Conservation (phyloP, 2,329 filamentous ascomycete genomes). For the Cladosporium cucumerinum region DNA sequence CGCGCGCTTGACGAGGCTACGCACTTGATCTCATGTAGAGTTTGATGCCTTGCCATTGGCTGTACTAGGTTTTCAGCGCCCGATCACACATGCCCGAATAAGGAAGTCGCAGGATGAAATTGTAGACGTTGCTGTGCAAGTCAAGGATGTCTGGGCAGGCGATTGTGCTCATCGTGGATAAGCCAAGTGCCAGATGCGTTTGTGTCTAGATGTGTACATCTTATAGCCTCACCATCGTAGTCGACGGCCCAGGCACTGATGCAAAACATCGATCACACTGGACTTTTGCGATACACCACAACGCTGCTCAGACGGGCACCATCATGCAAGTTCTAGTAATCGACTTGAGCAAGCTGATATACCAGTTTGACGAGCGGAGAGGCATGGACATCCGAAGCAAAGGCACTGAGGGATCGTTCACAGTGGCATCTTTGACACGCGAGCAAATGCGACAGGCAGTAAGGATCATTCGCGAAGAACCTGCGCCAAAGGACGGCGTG, state of each 20-base stretch:
- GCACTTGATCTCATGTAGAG: not conserved
- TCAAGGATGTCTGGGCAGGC: not conserved
- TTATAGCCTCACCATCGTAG: constrained; percentile 14
- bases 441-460: constrained; percentile 3
- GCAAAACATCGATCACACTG: constrained; percentile 17
- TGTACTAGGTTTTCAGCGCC: not conserved
- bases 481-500: constrained; percentile 14
- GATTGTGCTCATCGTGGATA: not conserved
- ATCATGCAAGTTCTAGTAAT: not conserved
- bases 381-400: constrained; percentile 13
- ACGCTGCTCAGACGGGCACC: not conserved
- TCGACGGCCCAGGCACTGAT: constrained; percentile 13
- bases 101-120: not conserved
- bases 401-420: constrained; percentile 16
- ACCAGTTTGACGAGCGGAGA: constrained; percentile 13
- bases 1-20: not conserved
- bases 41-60: not conserved
- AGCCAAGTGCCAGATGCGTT: not conserved
- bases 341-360: constrained; percentile 1
- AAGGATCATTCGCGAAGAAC: constrained; percentile 14
- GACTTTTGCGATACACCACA: constrained; percentile 11
- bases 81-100: not conserved
- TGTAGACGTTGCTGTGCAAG: not conserved
- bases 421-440: not conserved
- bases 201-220: not conserved